phyloP scores from a whole-genome alignment of 2,329 filamentous ascomycete species.

The Achaetomium macrosporum region DNA sequence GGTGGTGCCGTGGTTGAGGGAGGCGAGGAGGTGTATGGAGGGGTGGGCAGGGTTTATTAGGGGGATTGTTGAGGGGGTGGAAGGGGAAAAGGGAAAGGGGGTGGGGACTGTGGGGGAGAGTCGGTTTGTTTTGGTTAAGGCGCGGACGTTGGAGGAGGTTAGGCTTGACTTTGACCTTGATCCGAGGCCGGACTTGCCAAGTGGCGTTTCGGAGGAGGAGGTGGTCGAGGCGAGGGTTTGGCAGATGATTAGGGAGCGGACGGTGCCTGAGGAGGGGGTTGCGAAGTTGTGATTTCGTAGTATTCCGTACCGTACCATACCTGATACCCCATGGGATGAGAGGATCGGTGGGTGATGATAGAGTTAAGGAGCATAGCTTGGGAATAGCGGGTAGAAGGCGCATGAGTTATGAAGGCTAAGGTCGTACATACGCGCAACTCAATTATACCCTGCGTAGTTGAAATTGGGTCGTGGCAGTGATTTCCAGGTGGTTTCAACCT shows the following conservation, averaged over 20 bases:
- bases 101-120: conserved; percentile 24
- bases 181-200: conserved; percentile 40
- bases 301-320: no score
- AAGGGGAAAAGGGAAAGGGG: background rate
- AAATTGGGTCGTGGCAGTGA: no score
- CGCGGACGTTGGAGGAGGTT: conserved; percentile 46
- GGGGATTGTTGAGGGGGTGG: conserved; percentile 31
- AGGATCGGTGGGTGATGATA: no score
- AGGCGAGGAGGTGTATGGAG: conserved; percentile 46
- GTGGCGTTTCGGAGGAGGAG: conserved; percentile 13
- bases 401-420: no score
- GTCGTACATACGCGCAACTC: no score
- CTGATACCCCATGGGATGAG: no score
- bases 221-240: conserved; percentile 12
- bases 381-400: no score
- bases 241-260: conserved; percentile 16
- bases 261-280: conserved; percentile 19
- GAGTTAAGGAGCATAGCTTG: no score
- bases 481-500: no score
- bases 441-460: no score
- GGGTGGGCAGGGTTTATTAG: conserved; percentile 53
- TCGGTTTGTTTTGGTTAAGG: conserved; percentile 41
- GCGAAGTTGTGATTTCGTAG: conserved; percentile 28
- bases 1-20: conserved; percentile 44
- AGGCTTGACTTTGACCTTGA: no score